phyloP scores from a whole-genome alignment of 2,329 filamentous ascomycete species.

The Nothophaeocryptopus gaeumannii region DNA sequence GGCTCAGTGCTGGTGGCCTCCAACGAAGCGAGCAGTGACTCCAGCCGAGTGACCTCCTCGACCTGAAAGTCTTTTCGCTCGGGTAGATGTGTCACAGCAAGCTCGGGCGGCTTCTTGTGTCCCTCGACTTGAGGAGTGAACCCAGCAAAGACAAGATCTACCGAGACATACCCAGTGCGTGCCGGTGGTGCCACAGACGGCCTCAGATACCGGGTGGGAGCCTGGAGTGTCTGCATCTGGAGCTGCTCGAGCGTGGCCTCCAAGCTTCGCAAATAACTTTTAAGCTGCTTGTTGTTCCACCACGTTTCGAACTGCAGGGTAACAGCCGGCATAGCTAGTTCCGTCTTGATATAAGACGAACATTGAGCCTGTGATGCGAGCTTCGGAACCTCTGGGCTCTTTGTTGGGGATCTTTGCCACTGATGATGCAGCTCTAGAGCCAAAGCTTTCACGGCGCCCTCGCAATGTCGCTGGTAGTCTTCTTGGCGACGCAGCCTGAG shows the following conservation, averaged over 20 bases:
- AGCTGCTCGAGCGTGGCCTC: background rate
- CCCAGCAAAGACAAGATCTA: constrained; percentile 4
- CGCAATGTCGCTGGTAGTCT: constrained; percentile 5
- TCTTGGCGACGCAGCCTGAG: background rate
- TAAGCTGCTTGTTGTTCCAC: constrained; percentile 9
- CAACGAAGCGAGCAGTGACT: background rate
- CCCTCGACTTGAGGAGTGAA: background rate
- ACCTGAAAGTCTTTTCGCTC: background rate
- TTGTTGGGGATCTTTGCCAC: background rate
- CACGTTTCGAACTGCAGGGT: constrained; percentile 1
- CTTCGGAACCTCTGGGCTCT: background rate
- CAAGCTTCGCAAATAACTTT: background rate
- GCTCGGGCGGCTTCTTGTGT: background rate
- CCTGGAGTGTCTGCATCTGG: background rate
- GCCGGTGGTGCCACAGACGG: background rate
- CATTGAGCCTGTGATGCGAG: background rate
- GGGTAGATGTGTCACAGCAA: background rate
- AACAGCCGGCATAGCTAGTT: background rate
- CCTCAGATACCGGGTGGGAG: background rate
- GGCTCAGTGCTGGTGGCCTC: background rate
- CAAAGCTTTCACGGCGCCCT: background rate
- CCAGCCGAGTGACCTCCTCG: background rate
- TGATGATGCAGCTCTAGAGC: background rate
- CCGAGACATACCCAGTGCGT: constrained; percentile 1
- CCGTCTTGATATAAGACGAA: constrained; percentile 1